Evolutionary conservation across 1,284 basidiomycete genomes (phyloP).

Genomic region (Chondrostereum purpureum): DNA sequence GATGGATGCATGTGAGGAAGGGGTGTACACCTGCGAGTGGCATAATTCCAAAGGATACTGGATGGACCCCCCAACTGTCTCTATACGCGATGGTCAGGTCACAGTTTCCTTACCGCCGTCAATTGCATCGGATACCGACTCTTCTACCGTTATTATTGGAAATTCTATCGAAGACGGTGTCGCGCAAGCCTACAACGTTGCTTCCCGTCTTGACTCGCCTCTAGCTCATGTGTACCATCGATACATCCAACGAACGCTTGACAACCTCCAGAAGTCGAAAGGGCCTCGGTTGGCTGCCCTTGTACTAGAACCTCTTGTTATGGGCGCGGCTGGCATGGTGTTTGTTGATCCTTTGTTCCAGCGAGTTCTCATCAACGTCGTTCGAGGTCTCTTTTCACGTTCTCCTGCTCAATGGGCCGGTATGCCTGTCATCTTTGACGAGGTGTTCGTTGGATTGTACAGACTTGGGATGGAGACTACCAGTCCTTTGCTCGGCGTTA

Average conservation of each 20-base stretch:
- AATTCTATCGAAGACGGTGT: slow-evolving; percentile 23
- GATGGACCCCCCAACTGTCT: slow-evolving; percentile 84
- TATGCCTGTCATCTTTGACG: slow-evolving; percentile 92
- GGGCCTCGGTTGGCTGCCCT: slow-evolving; percentile 59
- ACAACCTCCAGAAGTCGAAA: slow-evolving; percentile 36
- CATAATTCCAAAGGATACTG: slow-evolving; percentile 89
- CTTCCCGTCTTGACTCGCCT: slow-evolving; percentile 48
- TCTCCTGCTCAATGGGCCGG: slow-evolving; percentile 49
- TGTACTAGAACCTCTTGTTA: slow-evolving; percentile 87
- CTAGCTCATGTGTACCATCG: slow-evolving; percentile 62
- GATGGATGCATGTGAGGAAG: slow-evolving; percentile 92
- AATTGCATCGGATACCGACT: slow-evolving; percentile 28
- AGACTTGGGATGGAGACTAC: slow-evolving; percentile 75
- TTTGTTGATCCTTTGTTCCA: slow-evolving; percentile 98
- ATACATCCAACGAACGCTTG: slow-evolving; percentile 54
- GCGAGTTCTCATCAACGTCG: slow-evolving; percentile 77
- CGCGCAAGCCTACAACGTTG: slow-evolving; percentile 69
- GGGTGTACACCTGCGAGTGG: slow-evolving; percentile 96
- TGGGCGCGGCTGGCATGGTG: slow-evolving; percentile 96
- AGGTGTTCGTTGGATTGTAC: slow-evolving; percentile 91
- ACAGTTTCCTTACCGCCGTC: slow-evolving; percentile 55
- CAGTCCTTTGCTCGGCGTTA: slow-evolving; percentile 58
- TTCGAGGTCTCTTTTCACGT: slow-evolving; percentile 40
- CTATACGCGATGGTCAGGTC: slow-evolving; percentile 57
- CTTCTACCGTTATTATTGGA: slow-evolving; percentile 4